Conservation (phyloP, 768 basidiomycete genomes). For the Collybia sordida region DNA sequence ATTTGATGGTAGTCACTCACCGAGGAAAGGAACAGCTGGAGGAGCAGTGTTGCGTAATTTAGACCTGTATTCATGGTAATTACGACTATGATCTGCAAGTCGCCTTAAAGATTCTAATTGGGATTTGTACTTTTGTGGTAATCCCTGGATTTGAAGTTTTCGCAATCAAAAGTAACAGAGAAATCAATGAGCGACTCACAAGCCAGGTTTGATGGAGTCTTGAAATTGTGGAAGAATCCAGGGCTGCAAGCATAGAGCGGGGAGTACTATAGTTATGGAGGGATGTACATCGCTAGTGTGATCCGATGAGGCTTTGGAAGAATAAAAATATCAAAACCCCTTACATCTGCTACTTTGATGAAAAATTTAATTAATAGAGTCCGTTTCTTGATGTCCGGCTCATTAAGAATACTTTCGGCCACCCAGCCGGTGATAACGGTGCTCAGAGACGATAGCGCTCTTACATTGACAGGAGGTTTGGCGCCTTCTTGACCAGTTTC, state of each 20-base stretch:
- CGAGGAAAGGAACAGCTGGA: slow-evolving; percentile 94
- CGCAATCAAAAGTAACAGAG: background rate
- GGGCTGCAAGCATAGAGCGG: slow-evolving; percentile 87
- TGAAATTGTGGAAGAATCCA: slow-evolving; percentile 94
- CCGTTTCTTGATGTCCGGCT: slow-evolving; percentile 85
- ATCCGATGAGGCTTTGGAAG: no score
- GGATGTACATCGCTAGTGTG: slow-evolving; percentile 71
- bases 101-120: slow-evolving; percentile 80
- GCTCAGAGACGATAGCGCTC: slow-evolving; percentile 83
- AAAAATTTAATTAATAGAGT: slow-evolving; percentile 83
- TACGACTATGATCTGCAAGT: slow-evolving; percentile 88
- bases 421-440: slow-evolving; percentile 96
- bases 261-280: slow-evolving; percentile 92
- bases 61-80: slow-evolving; percentile 89
- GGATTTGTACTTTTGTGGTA: slow-evolving; percentile 81
- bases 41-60: slow-evolving; percentile 85
- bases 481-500: slow-evolving; percentile 76
- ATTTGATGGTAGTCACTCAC: slow-evolving; percentile 36
- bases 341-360: slow-evolving; percentile 88
- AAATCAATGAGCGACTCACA: slow-evolving; percentile 46
- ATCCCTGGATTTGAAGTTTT: slow-evolving; percentile 44
- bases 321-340: slow-evolving; percentile 25
- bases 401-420: slow-evolving; percentile 89
- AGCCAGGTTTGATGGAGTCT: slow-evolving; percentile 92
- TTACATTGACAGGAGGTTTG: slow-evolving; percentile 67